These are phyloP conservation scores for Candida nitratophila DNA, from an alignment of 805 yeast genomes.

Conservation along the genomic window DNA sequence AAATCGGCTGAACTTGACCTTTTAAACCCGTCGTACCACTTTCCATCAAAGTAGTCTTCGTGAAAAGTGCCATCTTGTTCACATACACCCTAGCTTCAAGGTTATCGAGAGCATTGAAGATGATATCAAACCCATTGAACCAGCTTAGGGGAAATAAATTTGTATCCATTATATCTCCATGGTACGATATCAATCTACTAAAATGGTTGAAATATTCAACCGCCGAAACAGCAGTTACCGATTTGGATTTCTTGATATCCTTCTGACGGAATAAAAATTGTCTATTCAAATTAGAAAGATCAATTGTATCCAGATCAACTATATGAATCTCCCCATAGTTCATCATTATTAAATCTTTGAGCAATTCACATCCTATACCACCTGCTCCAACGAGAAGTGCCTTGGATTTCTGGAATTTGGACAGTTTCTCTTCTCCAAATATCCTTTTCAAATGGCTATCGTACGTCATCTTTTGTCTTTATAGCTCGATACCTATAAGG, in stretches of 20 bases:
- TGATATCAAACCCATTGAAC: constrained; percentile 69
- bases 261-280: constrained; percentile 86
- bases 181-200: constrained; percentile 67
- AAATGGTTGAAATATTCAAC: constrained; percentile 66
- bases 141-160: constrained; percentile 63
- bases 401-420: constrained; percentile 33
- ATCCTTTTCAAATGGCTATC: constrained; percentile 32
- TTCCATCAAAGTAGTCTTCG: constrained; percentile 75
- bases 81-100: constrained; percentile 89
- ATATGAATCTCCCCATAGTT: constrained; percentile 85
- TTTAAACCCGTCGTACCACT: constrained; percentile 92
- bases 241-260: constrained; percentile 85
- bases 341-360: constrained; percentile 70
- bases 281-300: constrained; percentile 83
- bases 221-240: constrained; percentile 76
- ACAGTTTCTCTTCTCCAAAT: constrained; percentile 32
- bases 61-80: constrained; percentile 70
- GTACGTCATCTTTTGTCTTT: constrained; percentile 3
- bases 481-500: too few species aligned
- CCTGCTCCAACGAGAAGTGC: constrained; percentile 92
- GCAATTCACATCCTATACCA: constrained; percentile 90
- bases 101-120: constrained; percentile 92
- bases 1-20: constrained; percentile 92
- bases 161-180: constrained; percentile 82
- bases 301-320: constrained; percentile 94